Percentiles rank a stretch among this genome's conserved stretches.
phyloP scores from a whole-genome alignment of 2,329 filamentous ascomycete species.

The Colletotrichum spaethianum region DNA sequence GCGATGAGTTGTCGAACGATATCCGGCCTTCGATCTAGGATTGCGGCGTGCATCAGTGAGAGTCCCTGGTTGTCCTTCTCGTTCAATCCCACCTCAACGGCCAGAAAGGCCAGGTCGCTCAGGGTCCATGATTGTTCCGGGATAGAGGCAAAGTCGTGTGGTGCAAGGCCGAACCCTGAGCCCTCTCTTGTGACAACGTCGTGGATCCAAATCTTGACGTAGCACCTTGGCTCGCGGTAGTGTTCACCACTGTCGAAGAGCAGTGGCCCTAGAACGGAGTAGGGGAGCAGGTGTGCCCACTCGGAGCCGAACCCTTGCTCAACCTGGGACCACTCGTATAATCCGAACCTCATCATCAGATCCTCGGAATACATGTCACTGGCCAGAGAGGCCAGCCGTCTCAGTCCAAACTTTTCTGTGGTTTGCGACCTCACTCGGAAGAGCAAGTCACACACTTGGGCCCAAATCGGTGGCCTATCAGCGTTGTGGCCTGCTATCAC shows the following conservation, averaged over 20 bases:
- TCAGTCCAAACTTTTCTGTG: background rate
- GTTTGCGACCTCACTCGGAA: background rate
- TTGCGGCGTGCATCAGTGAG: background rate
- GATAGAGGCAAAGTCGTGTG: background rate
- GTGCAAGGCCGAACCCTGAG: background rate
- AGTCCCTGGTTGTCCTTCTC: background rate
- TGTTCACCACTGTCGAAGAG: background rate
- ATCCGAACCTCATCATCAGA: conserved; percentile 1
- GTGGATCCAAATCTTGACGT: conserved; percentile 5
- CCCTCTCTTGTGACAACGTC: background rate
- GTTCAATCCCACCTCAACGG: background rate
- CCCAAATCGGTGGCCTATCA: no score
- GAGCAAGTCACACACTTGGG: background rate
- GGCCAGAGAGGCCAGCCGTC: background rate
- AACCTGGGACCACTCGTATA: background rate
- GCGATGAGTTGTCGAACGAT: background rate
- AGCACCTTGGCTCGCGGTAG: background rate
- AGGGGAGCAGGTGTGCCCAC: background rate
- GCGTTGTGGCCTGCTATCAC: background rate
- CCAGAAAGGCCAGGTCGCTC: background rate
- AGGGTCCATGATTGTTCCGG: background rate
- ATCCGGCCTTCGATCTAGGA: conserved; percentile 2
- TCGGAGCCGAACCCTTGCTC: conserved; percentile 3
- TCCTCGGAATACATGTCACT: background rate
- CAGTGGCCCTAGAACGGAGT: background rate